Evolutionary conservation across 2,329 filamentous ascomycete species (phyloP).

Genomic region (Pyricularia sp.): DNA sequence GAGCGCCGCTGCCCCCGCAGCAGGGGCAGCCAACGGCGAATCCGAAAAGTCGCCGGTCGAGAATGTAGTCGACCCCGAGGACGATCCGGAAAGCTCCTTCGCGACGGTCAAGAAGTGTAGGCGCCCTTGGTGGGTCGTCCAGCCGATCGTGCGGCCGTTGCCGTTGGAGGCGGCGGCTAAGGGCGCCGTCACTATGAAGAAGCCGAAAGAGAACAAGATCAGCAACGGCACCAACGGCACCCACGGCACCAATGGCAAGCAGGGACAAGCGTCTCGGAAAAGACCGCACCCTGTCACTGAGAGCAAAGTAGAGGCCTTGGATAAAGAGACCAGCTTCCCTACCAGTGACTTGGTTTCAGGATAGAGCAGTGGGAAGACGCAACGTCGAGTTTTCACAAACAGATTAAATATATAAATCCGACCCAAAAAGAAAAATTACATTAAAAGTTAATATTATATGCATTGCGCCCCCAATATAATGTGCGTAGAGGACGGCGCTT

Average conservation of each 20-base stretch:
- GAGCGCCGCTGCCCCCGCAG: not conserved
- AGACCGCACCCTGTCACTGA: not conserved
- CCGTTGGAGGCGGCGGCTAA: constrained; percentile 81
- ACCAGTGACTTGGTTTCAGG: constrained; percentile 11
- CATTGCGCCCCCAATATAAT: not conserved
- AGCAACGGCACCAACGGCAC: constrained; percentile 12
- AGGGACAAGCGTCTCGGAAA: not conserved
- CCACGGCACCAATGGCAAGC: constrained; percentile 8
- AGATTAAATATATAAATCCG: not conserved
- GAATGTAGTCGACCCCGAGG: constrained; percentile 4
- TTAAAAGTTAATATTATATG: not conserved
- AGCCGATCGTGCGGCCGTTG: constrained; percentile 77
- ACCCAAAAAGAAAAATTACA: not conserved
- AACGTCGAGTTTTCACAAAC: not conserved
- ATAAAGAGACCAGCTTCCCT: constrained; percentile 9
- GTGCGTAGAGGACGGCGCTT: too few relatives aligned
- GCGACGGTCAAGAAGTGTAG: constrained; percentile 64
- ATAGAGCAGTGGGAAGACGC: not conserved
- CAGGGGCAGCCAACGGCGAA: constrained; percentile 12
- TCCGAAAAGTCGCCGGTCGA: constrained; percentile 17
- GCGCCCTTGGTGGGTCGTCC: constrained; percentile 82
- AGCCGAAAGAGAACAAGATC: constrained; percentile 47
- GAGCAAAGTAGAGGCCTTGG: constrained; percentile 5
- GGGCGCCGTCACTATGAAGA: constrained; percentile 65
- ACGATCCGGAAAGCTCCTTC: constrained; percentile 46